Evolutionary conservation across 2,329 filamentous ascomycete species (phyloP).

Genomic region (Orbilia quercus): DNA sequence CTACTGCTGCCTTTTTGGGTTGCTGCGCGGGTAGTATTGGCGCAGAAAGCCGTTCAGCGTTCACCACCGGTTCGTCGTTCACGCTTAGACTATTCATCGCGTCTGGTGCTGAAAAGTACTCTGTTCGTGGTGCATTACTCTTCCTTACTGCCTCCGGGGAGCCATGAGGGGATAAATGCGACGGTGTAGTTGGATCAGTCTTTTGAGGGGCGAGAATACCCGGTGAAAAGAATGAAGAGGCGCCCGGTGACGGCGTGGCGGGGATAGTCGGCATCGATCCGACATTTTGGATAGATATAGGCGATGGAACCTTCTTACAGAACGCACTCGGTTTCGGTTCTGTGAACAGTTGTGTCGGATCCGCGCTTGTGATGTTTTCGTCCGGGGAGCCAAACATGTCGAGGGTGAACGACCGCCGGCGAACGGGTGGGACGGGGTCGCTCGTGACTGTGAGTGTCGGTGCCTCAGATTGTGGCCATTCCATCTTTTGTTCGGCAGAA

Average conservation of each 20-base stretch:
- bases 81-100: conserved; percentile 23
- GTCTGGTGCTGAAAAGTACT: conserved; percentile 19
- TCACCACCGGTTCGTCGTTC: conserved; percentile 16
- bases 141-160: conserved; percentile 18
- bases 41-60: conserved; percentile 24
- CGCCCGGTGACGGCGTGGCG: conserved; percentile 45
- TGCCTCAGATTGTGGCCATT: conserved; percentile 24
- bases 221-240: conserved; percentile 34
- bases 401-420: conserved; percentile 42
- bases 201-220: conserved; percentile 35
- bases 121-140: conserved; percentile 13
- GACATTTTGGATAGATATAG: conserved; percentile 37
- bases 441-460: conserved; percentile 33
- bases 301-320: conserved; percentile 32
- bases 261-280: conserved; percentile 45
- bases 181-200: conserved; percentile 24
- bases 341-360: conserved; percentile 36
- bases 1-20: conserved; percentile 8
- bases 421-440: conserved; percentile 19
- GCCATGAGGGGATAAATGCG: conserved; percentile 8
- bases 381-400: conserved; percentile 52
- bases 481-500: conserved; percentile 38
- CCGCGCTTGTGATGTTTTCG: conserved; percentile 51
- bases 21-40: conserved; percentile 39
- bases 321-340: conserved; percentile 20